Evolutionary conservation across 1,139 yeast genomes (phyloP), one percentile per base, ranked within the genome.

Genomic region (Candida tetrigidarum): DNA sequence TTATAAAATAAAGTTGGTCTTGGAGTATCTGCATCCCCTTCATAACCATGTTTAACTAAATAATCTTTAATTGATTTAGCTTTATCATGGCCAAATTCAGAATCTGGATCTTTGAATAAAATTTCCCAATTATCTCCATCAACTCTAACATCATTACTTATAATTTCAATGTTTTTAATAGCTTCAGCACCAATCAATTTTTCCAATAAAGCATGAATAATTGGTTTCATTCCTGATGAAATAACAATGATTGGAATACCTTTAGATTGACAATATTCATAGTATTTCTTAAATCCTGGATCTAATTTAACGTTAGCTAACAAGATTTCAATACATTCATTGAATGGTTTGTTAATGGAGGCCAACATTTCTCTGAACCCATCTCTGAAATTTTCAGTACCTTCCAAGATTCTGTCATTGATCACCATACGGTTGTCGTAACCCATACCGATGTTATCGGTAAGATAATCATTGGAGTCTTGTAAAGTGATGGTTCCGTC

Each of bases 81-180:
- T 71, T 93, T 93, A 69, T 93, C 97, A 64, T 93, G 99, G 44
- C 99, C 99, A 62, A 90, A 92, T 20, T 83, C 76, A 7, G 96
- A 79, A 44, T 86, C 92, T 3, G 75, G 75, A 67, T 93, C 96
- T 57, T 84, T 82, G 70, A 84, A 95, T 35, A 84, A 78, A 51
- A 93, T 92, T 47, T 83, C 81, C 99, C 99, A 95, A 32, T 78
- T 63, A 40, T 80, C 78, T 15, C 53, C 55, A 29, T 69, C 75
- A 46, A 83, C 66, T 34, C 74, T 69, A 40, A 88, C 96, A 42
- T 81, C 88, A 61, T 93, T 95, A 47, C 97, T 83, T 50, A 89
- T 80, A 60, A 93, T 90, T 53, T 86, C 88, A 50, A 92, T 86
- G 54, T 83, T 78, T 38, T 78, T 71, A 44, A 84, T 80, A 7